A percentile compares a stretch with the other conserved stretches of the same genome.
Evolutionary conservation across 345 rosid genomes (phyloP).

Genomic region (Aurinia saxatilis): DNA sequence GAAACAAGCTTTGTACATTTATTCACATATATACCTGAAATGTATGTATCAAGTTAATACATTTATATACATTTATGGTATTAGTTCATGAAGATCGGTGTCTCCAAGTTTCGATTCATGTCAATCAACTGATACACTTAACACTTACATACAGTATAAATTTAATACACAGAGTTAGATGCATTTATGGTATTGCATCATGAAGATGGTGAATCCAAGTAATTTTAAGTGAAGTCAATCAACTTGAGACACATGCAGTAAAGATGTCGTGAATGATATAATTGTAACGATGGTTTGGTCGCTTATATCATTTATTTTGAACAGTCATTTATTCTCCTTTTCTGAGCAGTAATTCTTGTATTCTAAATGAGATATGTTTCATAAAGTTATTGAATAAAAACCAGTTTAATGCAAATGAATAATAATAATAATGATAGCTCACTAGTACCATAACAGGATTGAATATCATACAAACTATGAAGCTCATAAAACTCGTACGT

Average conservation of each 20-base stretch:
- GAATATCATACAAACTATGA: too few relatives aligned
- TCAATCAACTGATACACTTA: not conserved
- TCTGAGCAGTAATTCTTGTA: too few relatives aligned
- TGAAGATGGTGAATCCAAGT: not conserved
- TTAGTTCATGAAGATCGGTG: not conserved
- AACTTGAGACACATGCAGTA: not conserved
- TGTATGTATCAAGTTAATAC: not conserved
- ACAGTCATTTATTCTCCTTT: not conserved
- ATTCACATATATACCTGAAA: not conserved
- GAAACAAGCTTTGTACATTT: too few relatives aligned
- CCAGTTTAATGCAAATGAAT: too few relatives aligned
- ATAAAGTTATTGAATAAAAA: too few relatives aligned
- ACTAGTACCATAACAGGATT: too few relatives aligned
- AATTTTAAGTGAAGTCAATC: not conserved
- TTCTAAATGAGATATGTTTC: too few relatives aligned
- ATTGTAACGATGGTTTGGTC: not conserved
- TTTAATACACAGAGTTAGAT: not conserved
- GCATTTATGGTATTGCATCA: conserved; percentile 13
- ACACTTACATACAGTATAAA: not conserved
- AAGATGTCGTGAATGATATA: not conserved
- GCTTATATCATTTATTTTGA: not conserved
- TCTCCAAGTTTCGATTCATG: not conserved
- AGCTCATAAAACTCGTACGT: too few relatives aligned
- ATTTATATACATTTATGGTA: conserved; percentile 11
- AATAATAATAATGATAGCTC: too few relatives aligned